These are phyloP conservation scores for Artemisia tridentata DNA, from an alignment of 129 eudicot species.

Conservation along the genomic window DNA sequence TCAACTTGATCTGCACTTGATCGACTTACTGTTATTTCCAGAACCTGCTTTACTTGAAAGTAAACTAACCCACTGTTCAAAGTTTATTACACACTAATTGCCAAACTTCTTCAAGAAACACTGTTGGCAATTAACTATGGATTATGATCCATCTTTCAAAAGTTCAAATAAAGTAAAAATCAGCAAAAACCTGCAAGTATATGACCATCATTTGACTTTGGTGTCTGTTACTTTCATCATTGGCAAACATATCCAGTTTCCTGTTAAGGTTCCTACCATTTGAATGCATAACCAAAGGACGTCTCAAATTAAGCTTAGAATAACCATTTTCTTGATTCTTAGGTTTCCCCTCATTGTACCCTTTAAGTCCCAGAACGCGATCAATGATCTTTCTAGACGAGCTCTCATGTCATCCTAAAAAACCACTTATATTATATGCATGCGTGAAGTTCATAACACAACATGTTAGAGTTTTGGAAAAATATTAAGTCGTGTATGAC, in stretches of 20 bases:
- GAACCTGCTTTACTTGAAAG: no score
- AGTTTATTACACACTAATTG: no score
- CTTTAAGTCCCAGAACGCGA: slow-evolving; percentile 73
- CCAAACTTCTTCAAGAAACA: no score
- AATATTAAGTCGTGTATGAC: no score
- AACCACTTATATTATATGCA: not conserved
- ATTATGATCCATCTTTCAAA: slow-evolving; percentile 1
- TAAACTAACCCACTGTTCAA: no score
- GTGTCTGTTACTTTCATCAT: slow-evolving; percentile 27
- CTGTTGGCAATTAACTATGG: no score
- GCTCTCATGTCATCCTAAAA: slow-evolving; percentile 63
- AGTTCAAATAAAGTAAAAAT: slow-evolving; percentile 11
- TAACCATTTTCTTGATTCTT: slow-evolving; percentile 62
- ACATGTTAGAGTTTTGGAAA: no score
- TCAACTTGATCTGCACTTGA: no score
- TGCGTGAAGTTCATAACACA: not conserved
- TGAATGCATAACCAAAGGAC: slow-evolving; percentile 52
- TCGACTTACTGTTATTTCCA: no score
- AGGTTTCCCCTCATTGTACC: slow-evolving; percentile 73
- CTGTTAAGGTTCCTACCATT: slow-evolving; percentile 42
- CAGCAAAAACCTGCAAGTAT: slow-evolving; percentile 53
- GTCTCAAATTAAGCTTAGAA: slow-evolving; percentile 53
- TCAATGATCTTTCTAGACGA: slow-evolving; percentile 79
- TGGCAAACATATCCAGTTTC: slow-evolving; percentile 49
- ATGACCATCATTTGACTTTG: slow-evolving; percentile 34